These are phyloP conservation scores for Cystobasidium ongulense DNA, from an alignment of 768 basidiomycete genomes.

Conservation along the genomic window DNA sequence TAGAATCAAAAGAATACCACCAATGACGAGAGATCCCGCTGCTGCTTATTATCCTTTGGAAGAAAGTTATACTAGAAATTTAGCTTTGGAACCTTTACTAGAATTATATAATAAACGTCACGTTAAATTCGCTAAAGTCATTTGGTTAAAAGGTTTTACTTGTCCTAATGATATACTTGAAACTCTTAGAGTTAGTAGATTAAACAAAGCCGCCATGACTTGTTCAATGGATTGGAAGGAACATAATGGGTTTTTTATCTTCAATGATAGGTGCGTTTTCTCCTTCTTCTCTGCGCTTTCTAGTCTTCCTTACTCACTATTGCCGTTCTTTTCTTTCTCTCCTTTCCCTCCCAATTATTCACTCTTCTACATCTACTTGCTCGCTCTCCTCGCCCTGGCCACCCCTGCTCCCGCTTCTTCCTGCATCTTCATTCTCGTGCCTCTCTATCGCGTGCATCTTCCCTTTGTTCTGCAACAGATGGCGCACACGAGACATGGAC, in stretches of 20 bases:
- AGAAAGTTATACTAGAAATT: conserved; percentile 86
- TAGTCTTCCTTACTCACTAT: background rate
- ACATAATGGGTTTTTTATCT: conserved; percentile 92
- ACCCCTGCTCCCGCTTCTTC: too few species aligned
- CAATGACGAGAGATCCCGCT: conserved; percentile 80
- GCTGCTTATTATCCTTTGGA: conserved; percentile 92
- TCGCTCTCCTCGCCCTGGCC: too few species aligned
- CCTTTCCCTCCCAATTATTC: background rate
- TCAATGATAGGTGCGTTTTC: conserved; percentile 72
- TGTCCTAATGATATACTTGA: conserved; percentile 97
- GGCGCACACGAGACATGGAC: conserved; percentile 95
- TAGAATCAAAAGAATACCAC: conserved; percentile 77
- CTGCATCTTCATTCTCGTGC: conserved; percentile 44
- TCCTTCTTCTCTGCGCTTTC: background rate
- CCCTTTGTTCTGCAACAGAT: too few species aligned
- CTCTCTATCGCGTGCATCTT: too few species aligned
- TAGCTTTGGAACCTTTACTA: conserved; percentile 78
- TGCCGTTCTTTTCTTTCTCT: background rate
- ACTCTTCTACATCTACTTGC: background rate
- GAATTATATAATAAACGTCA: conserved; percentile 69
- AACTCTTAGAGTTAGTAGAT: conserved; percentile 78
- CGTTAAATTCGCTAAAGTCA: conserved; percentile 77
- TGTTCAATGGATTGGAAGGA: conserved; percentile 99
- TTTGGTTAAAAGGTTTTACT: conserved; percentile 98
- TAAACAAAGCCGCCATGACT: conserved; percentile 92